Base-by-base conservation (phyloP, 2,329 filamentous ascomycete genomes). In the Aspergillus fumigatiaffinis region DNA sequence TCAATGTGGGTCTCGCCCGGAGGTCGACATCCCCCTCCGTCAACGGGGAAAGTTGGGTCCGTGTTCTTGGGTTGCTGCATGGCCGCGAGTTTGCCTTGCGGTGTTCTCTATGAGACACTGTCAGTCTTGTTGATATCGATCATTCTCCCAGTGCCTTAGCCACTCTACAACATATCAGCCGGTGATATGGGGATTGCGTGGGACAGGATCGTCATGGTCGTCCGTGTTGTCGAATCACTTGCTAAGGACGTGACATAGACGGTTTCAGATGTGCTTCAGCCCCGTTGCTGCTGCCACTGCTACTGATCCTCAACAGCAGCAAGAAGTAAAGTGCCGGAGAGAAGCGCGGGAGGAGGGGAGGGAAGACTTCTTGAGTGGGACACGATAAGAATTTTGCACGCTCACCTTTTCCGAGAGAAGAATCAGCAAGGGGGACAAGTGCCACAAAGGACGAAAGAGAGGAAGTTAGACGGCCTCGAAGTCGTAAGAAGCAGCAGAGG, bases 1-100 rank as follows among this genome's bases (percentile, higher is more conserved):
- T 67, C 53, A 10, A 69, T 49, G 44, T 58, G 51, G 23, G 38
- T 53, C 25, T 62, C 60, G 1, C 52, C 58, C 9, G 62, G 54
- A 52, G 66, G 63, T 10, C 61, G 58, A 47, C 55, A 55, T 17
- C 53, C 59, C 49, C 60, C 66, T 14, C 62, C 57, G 7, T 63
- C 55, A n/a, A 58, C 56, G 17, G 62, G 53, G 51, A 63, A 62
- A 60, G 68, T 67, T 32, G 52, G n/a, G 23, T 62, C 46, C 6
- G 62, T 51, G 47, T 38, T 54, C 10, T 61, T 51, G n/a, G 65
- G 29, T 14, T 61, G 56, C 38, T 66, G 60, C 23, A 66, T 55
- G 51, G 62, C 62, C 62, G 38, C 56, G 57, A 32, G 55, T 29
- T 38, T 14, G 56, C 56, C 57, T 59, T 60, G 32, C n/a, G 49